phyloP scores from a whole-genome alignment of 1,139 yeast species.

The Saccharomyces pastorianus region DNA sequence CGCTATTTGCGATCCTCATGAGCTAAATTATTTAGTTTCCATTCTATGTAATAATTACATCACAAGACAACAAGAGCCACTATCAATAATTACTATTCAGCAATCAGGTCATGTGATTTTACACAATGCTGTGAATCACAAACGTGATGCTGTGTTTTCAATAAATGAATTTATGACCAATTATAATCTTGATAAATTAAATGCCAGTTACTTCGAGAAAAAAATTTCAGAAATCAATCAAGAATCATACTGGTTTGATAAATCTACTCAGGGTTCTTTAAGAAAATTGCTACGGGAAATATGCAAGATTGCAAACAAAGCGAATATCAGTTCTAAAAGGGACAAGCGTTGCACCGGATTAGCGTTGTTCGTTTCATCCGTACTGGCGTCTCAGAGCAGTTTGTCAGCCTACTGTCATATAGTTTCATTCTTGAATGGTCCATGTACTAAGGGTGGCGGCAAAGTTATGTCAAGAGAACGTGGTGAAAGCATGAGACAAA shows the following conservation, averaged over 20 bases:
- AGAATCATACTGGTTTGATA: background rate
- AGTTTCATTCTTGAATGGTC: conserved; percentile 16
- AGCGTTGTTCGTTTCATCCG: conserved; percentile 15
- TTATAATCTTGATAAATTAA: background rate
- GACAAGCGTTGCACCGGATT: conserved; percentile 15
- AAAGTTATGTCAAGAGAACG: conserved; percentile 15
- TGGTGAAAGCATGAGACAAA: conserved; percentile 14
- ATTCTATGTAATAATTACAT: background rate
- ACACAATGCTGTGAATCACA: background rate
- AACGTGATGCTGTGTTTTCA: background rate
- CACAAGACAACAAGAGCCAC: background rate
- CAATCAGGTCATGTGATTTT: background rate
- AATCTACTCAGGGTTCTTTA: background rate
- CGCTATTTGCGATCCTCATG: background rate
- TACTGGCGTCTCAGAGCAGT: background rate
- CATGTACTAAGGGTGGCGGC: conserved; percentile 21
- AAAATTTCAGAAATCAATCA: background rate
- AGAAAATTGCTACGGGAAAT: background rate
- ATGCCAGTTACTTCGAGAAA: background rate
- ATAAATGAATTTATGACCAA: background rate
- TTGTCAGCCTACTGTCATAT: conserved; percentile 3
- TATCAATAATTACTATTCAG: background rate
- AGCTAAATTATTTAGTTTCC: background rate
- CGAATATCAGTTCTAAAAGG: conserved; percentile 1
- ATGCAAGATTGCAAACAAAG: background rate